Conservation (phyloP, 352 stramenopile species). For the Pythium periplocum region DNA sequence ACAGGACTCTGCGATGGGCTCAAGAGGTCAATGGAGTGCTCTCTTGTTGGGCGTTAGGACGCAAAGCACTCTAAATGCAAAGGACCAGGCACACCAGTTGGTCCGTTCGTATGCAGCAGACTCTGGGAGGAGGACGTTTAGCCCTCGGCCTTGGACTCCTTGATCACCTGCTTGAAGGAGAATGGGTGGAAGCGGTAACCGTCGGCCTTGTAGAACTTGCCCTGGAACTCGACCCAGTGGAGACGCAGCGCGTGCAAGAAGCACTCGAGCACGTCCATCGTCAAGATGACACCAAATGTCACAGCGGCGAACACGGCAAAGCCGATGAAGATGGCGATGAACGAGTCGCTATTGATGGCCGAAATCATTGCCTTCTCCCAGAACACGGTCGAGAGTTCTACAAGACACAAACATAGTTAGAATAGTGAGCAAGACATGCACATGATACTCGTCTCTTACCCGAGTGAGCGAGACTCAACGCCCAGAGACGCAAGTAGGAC, state of each 20-base stretch:
- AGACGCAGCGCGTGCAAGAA: slow-evolving; percentile 99
- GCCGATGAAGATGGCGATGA: slow-evolving; percentile 95
- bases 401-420: no score
- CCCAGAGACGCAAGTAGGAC: slow-evolving; percentile 99
- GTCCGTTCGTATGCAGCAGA: not conserved
- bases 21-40: no score
- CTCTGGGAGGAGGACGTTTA: not conserved
- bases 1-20: no score
- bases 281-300: slow-evolving; percentile 97
- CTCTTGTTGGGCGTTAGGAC: no score
- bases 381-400: slow-evolving; percentile 90
- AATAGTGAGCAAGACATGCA: no score
- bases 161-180: slow-evolving; percentile 88
- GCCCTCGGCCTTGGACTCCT: slow-evolving; percentile 50
- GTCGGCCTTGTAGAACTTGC: slow-evolving; percentile 99
- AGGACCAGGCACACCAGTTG: no score
- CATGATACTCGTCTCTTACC: no score
- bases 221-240: slow-evolving; percentile 99
- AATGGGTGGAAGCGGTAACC: slow-evolving; percentile 96
- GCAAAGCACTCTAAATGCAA: no score
- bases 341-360: slow-evolving; percentile 95
- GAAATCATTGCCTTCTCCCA: slow-evolving; percentile 99
- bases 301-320: slow-evolving; percentile 92
- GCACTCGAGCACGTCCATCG: slow-evolving; percentile 99
- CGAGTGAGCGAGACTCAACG: slow-evolving; percentile 97